Evolutionary conservation across 495 filamentous ascomycete genomes (phyloP).

Genomic region (Aeminium ludgeri): DNA sequence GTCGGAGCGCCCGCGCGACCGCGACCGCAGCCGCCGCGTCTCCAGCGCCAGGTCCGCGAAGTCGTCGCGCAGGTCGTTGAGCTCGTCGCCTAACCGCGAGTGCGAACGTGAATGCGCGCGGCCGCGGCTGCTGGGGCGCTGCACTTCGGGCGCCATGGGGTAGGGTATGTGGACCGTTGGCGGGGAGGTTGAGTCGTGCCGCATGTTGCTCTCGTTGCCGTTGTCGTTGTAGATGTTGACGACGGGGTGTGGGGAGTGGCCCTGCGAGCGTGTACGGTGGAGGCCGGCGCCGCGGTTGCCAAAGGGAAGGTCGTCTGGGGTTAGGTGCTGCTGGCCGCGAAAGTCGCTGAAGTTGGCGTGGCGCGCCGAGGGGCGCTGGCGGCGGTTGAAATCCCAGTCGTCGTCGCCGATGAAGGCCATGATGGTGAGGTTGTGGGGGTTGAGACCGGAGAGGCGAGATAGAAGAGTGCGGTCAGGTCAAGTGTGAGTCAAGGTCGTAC

Average conservation of each 20-base stretch:
- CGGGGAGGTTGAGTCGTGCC: neutral
- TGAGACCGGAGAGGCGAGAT: no score
- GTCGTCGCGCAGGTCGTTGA: conserved; percentile 19
- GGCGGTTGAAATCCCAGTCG: conserved; percentile 10
- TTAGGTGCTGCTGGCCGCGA: conserved; percentile 5
- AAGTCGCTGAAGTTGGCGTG: neutral
- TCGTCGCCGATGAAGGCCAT: conserved; percentile 8
- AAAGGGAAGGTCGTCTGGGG: conserved; percentile 5
- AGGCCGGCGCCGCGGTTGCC: conserved; percentile 11
- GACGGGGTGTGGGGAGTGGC: conserved; percentile 21
- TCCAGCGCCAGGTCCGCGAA: conserved; percentile 17
- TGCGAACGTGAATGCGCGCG: no score
- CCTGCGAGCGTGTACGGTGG: conserved; percentile 24
- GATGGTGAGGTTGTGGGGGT: no score
- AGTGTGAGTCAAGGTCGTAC: no score
- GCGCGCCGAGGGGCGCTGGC: conserved; percentile 3
- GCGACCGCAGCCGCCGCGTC: conserved; percentile 9
- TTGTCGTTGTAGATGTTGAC: conserved; percentile 24
- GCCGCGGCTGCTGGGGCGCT: no score
- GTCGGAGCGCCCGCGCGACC: conserved; percentile 18
- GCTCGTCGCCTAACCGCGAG: conserved; percentile 15
- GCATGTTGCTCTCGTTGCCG: conserved; percentile 5
- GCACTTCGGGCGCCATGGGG: conserved; percentile 6
- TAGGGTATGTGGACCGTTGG: conserved; percentile 4
- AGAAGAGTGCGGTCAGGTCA: no score